Evolutionary conservation across 305 asterid species (phyloP), one percentile per base, ranked within the genome.

Genomic region (Rubia peregrina): DNA sequence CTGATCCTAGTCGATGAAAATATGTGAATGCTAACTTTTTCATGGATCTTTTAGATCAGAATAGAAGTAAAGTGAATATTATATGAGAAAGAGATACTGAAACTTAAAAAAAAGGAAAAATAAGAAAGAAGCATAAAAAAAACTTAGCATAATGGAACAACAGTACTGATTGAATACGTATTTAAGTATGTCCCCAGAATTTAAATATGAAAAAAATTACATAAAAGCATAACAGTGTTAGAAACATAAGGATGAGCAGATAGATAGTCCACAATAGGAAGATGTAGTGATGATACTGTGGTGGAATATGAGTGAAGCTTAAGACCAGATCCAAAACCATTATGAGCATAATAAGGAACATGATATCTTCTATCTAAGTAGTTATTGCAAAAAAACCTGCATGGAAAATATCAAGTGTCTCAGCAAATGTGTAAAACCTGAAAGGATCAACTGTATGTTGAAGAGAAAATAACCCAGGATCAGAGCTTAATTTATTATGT

Each of bases 351-450:
- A 26, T 26, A 86, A 22, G 95, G 95, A 36, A 92, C 95, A 62
- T 92, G 98, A 79, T 92, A 90, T 70, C 98, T 96, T 36, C 96
- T 97, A 73, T 92, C 98, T 77, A 92, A 85, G 83, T 92, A 90
- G 80, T 92, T 92, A 83, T 90, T 95, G 21, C 96, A n/a, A 88
- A 79, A 92, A 90, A n/a, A 90, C 98, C 97, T 92, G 84, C 79
- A 82, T 41, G 36, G 49, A 38, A 16, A 79, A 69, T 33, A 65
- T 21, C 33, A 40, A 63, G 33, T 26, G 12, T 66, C 60, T 64
- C 10, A 69, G 53, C 9, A 4, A 40, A 22, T 7, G 26, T 8
- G 46, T 17, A 51, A 3, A 62, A 33, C 19, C 13, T 16, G 22
- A 17, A 16, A 74, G 0, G 44, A 33, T 3, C 19, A 43, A 43